These are phyloP conservation scores for Heterobasidion parviporum DNA, from an alignment of 1,284 basidiomycete genomes.

Conservation along the genomic window DNA sequence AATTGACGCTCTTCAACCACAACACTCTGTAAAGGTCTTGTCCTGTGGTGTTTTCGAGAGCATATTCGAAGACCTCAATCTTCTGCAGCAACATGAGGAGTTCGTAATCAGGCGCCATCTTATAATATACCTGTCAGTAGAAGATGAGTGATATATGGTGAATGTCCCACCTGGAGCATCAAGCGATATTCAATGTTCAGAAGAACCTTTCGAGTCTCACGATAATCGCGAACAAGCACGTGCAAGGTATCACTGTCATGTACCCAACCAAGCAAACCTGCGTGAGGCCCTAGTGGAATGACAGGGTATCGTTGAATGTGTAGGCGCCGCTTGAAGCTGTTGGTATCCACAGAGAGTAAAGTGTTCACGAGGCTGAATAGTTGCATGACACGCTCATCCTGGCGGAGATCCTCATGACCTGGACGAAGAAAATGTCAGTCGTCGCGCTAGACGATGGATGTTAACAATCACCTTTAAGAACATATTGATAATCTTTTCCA, in stretches of 20 bases:
- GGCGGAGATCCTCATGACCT: conserved; percentile 98
- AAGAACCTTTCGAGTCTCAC: conserved; percentile 91
- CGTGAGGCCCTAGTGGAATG: conserved; percentile 94
- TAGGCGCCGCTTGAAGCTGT: conserved; percentile 93
- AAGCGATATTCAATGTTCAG: conserved; percentile 97
- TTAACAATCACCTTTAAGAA: conserved; percentile 70
- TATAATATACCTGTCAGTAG: conserved; percentile 1
- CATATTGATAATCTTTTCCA: conserved; percentile 89
- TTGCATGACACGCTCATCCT: conserved; percentile 99
- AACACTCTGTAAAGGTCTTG: conserved; percentile 98
- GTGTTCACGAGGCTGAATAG: conserved; percentile 97
- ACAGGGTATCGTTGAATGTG: conserved; percentile 93
- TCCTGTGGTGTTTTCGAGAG: conserved; percentile 96
- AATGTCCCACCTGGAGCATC: conserved; percentile 78
- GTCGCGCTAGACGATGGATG: not conserved
- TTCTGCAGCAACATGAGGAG: conserved; percentile 92
- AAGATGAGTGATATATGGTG: conserved; percentile 1
- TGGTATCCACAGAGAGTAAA: conserved; percentile 85
- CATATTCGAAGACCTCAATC: conserved; percentile 99
- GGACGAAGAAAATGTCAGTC: not conserved
- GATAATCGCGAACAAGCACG: conserved; percentile 93
- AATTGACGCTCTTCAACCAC: conserved; percentile 93
- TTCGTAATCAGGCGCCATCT: conserved; percentile 99
- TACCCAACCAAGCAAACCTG: conserved; percentile 93
- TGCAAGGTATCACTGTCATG: conserved; percentile 98